These are phyloP conservation scores for Mycoemilia scoparia DNA, from an alignment of 192 early-diverging fungal genomes.

Conservation along the genomic window DNA sequence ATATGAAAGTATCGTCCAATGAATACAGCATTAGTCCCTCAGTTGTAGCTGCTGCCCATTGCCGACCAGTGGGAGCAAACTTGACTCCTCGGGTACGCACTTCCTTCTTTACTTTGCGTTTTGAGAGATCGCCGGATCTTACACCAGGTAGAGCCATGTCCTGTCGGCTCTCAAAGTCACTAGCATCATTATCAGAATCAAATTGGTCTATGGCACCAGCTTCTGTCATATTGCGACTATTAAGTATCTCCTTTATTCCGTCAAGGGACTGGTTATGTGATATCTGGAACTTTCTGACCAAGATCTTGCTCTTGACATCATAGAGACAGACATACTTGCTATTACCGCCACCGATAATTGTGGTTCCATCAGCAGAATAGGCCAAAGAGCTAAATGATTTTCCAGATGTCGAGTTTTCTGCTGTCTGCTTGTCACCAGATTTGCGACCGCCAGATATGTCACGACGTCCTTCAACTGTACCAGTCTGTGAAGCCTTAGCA, in stretches of 20 bases:
- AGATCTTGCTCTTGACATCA: slow-evolving; percentile 46
- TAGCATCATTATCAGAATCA: slow-evolving; percentile 58
- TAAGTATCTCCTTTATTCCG: slow-evolving; percentile 76
- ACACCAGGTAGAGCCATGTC: slow-evolving; percentile 81
- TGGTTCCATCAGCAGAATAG: slow-evolving; percentile 85
- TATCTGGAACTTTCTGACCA: slow-evolving; percentile 82
- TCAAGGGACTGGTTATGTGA: slow-evolving; percentile 86
- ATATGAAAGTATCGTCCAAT: slow-evolving; percentile 76
- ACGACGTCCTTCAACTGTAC: slow-evolving; percentile 74
- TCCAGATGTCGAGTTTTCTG: slow-evolving; percentile 62
- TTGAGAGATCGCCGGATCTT: slow-evolving; percentile 61
- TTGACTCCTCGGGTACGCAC: slow-evolving; percentile 67
- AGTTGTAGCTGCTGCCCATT: slow-evolving; percentile 91
- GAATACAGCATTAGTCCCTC: slow-evolving; percentile 93
- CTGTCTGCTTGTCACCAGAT: slow-evolving; percentile 52
- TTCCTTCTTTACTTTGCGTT: slow-evolving; percentile 56
- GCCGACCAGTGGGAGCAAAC: slow-evolving; percentile 85
- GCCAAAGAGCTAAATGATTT: slow-evolving; percentile 84
- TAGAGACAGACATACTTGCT: slow-evolving; percentile 94
- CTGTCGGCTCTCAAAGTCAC: slow-evolving; percentile 58
- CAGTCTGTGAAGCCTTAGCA: slow-evolving; percentile 45
- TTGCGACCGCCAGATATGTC: slow-evolving; percentile 85
- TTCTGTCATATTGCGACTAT: slow-evolving; percentile 85
- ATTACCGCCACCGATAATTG: slow-evolving; percentile 86
- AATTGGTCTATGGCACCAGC: slow-evolving; percentile 72